phyloP scores from a whole-genome alignment of 768 basidiomycete genomes.

The Russula abietina region DNA sequence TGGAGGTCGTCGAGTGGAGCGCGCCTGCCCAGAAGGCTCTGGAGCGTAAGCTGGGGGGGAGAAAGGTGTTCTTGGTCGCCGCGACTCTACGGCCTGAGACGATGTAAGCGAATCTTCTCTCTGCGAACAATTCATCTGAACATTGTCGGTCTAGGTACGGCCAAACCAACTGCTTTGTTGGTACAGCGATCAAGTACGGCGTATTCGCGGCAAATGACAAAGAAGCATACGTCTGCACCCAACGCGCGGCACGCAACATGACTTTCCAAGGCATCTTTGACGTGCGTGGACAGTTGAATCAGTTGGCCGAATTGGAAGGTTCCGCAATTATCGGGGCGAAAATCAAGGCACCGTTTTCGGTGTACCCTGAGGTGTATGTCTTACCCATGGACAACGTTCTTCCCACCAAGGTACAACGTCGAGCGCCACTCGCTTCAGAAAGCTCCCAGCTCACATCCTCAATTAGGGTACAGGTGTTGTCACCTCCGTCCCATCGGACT shows the following conservation, averaged over 20 bases:
- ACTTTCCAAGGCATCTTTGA: slow-evolving; percentile 84
- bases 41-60: slow-evolving; percentile 61
- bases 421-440: slow-evolving; percentile 15
- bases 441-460: slow-evolving; percentile 8
- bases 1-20: slow-evolving; percentile 87
- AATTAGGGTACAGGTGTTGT: slow-evolving; percentile 91
- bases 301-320: slow-evolving; percentile 75
- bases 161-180: slow-evolving; percentile 97
- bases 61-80: slow-evolving; percentile 88
- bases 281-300: slow-evolving; percentile 62
- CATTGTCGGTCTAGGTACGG: slow-evolving; percentile 64
- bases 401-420: slow-evolving; percentile 89
- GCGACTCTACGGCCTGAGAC: slow-evolving; percentile 96
- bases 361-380: slow-evolving; percentile 86
- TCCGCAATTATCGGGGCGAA: slow-evolving; percentile 78
- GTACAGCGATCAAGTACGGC: slow-evolving; percentile 84
- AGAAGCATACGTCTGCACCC: slow-evolving; percentile 84
- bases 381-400: slow-evolving; percentile 98
- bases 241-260: slow-evolving; percentile 95
- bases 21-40: slow-evolving; percentile 57
- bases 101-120: slow-evolving; percentile 51
- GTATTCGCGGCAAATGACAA: slow-evolving; percentile 82
- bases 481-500: slow-evolving; percentile 96
- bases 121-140: not conserved
- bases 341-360: slow-evolving; percentile 78